Percentiles rank a stretch among this genome's conserved stretches.
These are phyloP conservation scores for Microbotryum violaceum DNA, from an alignment of 1,284 basidiomycete genomes.

Conservation along the genomic window DNA sequence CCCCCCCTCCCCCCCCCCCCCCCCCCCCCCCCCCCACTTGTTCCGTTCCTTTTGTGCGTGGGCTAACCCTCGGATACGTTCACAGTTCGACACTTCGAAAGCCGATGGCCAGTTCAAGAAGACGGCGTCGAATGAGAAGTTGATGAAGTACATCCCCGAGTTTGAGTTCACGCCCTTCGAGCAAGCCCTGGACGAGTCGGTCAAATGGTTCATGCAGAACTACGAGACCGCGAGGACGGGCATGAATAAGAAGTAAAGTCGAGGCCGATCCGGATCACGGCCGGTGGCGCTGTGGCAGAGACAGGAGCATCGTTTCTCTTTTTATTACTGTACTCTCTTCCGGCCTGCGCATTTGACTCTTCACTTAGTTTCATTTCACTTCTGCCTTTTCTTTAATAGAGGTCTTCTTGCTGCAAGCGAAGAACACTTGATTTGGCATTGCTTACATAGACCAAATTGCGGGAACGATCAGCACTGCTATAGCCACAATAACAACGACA, in stretches of 20 bases:
- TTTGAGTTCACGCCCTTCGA: conserved; percentile 86
- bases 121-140: conserved; percentile 82
- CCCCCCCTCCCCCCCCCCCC: too few relatives aligned
- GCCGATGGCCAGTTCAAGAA: conserved; percentile 85
- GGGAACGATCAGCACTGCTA: too few relatives aligned
- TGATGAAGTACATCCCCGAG: conserved; percentile 54
- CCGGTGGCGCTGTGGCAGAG: conserved; percentile 59
- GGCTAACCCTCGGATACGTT: neutral
- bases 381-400: too few relatives aligned
- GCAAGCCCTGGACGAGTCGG: conserved; percentile 63
- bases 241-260: conserved; percentile 59
- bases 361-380: too few relatives aligned
- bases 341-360: too few relatives aligned
- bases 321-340: conserved; percentile 37
- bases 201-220: conserved; percentile 69
- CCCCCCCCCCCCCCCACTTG: too few relatives aligned
- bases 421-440: too few relatives aligned
- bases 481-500: too few relatives aligned
- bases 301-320: conserved; percentile 58
- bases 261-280: conserved; percentile 58
- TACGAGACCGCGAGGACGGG: conserved; percentile 59
- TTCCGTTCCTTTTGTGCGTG: conserved; percentile 2
- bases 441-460: too few relatives aligned
- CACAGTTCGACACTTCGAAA: conserved; percentile 42
- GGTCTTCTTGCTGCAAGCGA: too few relatives aligned